Evolutionary conservation across 2,329 filamentous ascomycete genomes (phyloP), one percentile per base, ranked within the genome.

Genomic region (Sporothrix mexicana): DNA sequence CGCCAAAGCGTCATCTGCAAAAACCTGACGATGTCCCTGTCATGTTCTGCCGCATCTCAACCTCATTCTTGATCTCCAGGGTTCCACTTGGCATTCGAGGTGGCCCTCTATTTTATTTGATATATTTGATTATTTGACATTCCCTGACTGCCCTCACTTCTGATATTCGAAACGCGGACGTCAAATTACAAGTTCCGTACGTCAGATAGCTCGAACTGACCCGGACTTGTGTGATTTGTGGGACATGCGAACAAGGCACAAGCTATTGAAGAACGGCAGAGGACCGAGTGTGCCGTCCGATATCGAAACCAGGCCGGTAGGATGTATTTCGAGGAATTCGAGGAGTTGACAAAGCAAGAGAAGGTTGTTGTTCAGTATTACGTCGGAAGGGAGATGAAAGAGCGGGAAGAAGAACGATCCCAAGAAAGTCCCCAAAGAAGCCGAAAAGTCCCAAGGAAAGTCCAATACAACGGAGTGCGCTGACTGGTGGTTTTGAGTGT

Each of bases 201-300:
- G 9, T 25, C 41, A 15, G 8, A n/a, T 20, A 15, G 59, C 36
- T 62, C 59, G n/a, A 67, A 12, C n/a, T 20, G 20, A n/a, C 47
- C 64, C 45, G 15, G n/a, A 51, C 10, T 51, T 13, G 64, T 30
- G 64, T 20, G 25, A 7, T 51, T 51, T 67, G 64, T 67, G 64
- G 64, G 64, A 51, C 45, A 67, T 51, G 45, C 64, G 64, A 51
- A 67, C 64, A 36, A 49, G 43, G 23, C 45, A 51, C 13, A 51
- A 10, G 20, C 20, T 47, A 17, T 47, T 13, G n/a, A 13, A 10
- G 20, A 9, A 17, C 61, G 41, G 61, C 61, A 66, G 61, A 47
- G 61, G 41, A 23, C 61, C 61, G 41, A 66, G n/a, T 47, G 41
- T 66, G 10, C 61, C 61, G 61, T 45, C 61, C 61, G 20, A 53